Percentiles rank a stretch among this genome's conserved stretches.
phyloP scores from a whole-genome alignment of 768 basidiomycete genomes.

The Bullera alba region DNA sequence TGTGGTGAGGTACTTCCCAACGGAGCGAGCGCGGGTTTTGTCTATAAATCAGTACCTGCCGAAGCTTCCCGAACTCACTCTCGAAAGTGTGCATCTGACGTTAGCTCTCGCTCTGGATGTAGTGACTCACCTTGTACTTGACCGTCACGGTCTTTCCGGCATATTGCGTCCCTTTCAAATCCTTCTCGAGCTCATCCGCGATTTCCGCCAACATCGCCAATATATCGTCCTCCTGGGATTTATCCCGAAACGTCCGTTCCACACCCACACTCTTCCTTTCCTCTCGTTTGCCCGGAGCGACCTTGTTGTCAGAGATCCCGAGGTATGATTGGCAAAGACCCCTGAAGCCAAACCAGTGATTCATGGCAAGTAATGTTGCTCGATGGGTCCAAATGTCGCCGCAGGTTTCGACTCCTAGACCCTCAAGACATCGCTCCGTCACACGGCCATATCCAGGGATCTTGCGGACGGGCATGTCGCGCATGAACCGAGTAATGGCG shows the following conservation, averaged over 20 bases:
- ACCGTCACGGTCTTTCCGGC: slow-evolving; percentile 80
- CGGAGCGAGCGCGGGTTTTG: slow-evolving; percentile 63
- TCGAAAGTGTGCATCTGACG: slow-evolving; percentile 68
- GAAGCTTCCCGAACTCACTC: slow-evolving; percentile 49
- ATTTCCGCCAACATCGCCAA: slow-evolving; percentile 71
- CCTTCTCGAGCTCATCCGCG: slow-evolving; percentile 69
- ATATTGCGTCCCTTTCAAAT: slow-evolving; percentile 74
- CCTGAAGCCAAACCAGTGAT: slow-evolving; percentile 73
- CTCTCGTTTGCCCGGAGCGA: slow-evolving; percentile 66
- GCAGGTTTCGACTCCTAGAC: slow-evolving; percentile 82
- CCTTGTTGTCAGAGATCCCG: slow-evolving; percentile 77
- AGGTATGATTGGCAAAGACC: slow-evolving; percentile 72
- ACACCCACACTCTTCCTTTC: slow-evolving; percentile 88
- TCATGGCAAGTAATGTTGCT: slow-evolving; percentile 68
- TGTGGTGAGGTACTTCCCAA: slow-evolving; percentile 66
- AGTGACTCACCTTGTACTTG: slow-evolving; percentile 62
- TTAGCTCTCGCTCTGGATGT: slow-evolving; percentile 1
- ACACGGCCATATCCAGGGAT: slow-evolving; percentile 87
- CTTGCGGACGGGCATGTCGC: slow-evolving; percentile 63
- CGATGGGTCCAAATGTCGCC: slow-evolving; percentile 79
- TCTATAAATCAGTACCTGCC: slow-evolving; percentile 57
- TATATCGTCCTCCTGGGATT: slow-evolving; percentile 61
- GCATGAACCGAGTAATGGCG: slow-evolving; percentile 68
- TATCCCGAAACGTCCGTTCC: slow-evolving; percentile 74
- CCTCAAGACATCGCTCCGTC: slow-evolving; percentile 76